Percentiles rank a stretch among this genome's conserved stretches.
Conservation (phyloP, 768 basidiomycete genomes). For the Tulasnella sp. region DNA sequence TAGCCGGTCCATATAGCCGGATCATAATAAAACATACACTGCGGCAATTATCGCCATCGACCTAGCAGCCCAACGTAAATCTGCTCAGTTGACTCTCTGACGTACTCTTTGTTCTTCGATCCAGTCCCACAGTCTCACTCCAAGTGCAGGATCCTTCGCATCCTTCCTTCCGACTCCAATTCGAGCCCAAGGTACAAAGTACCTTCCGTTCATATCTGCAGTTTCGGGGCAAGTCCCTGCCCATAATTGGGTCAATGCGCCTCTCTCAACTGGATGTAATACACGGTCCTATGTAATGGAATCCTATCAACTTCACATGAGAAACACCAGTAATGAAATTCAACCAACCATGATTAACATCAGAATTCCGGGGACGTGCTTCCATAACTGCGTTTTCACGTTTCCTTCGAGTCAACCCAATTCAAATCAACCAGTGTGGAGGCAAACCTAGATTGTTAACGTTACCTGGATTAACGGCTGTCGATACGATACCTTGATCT, state of each 20-base stretch:
- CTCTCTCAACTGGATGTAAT: constrained; percentile 1
- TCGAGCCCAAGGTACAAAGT: constrained; percentile 12
- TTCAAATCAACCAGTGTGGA: too few species aligned
- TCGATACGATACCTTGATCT: constrained; percentile 15
- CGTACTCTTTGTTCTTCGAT: constrained; percentile 33
- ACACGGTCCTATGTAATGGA: background rate
- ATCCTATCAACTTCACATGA: background rate
- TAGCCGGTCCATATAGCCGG: too few species aligned
- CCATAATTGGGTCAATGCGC: constrained; percentile 10
- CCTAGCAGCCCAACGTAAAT: too few species aligned
- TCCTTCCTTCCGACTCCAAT: background rate
- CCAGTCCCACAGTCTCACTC: constrained; percentile 34
- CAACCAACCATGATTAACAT: background rate
- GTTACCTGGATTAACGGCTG: constrained; percentile 11
- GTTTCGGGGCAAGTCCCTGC: constrained; percentile 12
- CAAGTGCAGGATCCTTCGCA: constrained; percentile 20
- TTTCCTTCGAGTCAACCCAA: too few species aligned
- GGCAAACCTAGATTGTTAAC: too few species aligned
- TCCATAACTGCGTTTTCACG: background rate
- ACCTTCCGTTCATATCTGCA: constrained; percentile 4
- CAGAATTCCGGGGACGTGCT: background rate
- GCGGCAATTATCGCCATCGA: too few species aligned
- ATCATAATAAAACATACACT: too few species aligned
- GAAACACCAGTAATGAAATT: background rate
- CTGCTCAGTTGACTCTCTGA: too few species aligned